These are phyloP conservation scores for Crucibulum cyathiforme DNA, from an alignment of 1,284 basidiomycete genomes.

Conservation along the genomic window DNA sequence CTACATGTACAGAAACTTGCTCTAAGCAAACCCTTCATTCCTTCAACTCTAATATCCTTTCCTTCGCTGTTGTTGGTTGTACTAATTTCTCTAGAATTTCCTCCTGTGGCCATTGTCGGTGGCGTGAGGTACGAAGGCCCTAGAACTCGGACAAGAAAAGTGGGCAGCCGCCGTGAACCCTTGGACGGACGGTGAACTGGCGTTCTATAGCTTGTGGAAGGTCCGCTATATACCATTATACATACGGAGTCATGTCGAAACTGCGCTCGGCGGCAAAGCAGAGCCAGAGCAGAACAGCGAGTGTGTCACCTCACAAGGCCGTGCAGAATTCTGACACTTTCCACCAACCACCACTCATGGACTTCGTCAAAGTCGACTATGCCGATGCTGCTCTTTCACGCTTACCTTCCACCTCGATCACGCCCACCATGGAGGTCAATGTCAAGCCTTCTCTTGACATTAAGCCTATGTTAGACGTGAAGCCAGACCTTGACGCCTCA, in stretches of 20 bases:
- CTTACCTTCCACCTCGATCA: conserved; percentile 21
- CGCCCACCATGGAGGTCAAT: conserved; percentile 22
- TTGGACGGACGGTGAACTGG: no score
- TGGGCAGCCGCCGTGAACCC: no score
- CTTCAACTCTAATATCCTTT: not conserved
- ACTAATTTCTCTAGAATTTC: no score
- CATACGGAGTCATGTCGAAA: conserved; percentile 21
- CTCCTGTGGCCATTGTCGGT: no score
- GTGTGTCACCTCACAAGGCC: conserved; percentile 24
- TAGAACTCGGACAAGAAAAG: no score
- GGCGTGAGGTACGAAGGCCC: no score
- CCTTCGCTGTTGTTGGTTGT: no score
- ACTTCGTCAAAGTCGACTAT: conserved; percentile 34
- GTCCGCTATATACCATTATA: no score
- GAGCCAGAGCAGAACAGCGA: conserved; percentile 21
- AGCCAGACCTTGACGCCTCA: conserved; percentile 28
- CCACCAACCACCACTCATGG: conserved; percentile 29
- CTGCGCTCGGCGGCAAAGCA: conserved; percentile 24
- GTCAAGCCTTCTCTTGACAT: not conserved
- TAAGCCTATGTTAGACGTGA: conserved; percentile 17
- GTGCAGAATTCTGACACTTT: conserved; percentile 29
- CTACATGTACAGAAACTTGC: conserved; percentile 20
- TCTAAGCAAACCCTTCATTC: conserved; percentile 6
- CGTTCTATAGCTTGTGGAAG: no score
- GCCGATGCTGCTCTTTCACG: conserved; percentile 26